Conservation (phyloP, 129 eudicot species). For the Flaveria brownii region DNA sequence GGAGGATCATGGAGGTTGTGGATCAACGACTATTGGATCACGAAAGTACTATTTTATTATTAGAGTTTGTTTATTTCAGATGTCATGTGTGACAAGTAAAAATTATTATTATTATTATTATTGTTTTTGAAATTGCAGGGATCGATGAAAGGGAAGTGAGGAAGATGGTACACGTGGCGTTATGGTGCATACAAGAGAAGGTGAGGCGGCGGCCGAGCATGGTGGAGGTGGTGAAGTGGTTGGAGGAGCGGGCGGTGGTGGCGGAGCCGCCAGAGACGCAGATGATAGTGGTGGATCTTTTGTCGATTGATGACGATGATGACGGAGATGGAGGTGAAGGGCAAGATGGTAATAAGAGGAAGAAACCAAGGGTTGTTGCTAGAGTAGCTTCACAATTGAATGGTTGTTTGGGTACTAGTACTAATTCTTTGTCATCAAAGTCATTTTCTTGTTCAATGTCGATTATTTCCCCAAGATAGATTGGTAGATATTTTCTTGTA, state of each 20-base stretch:
- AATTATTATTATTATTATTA: too few relatives aligned
- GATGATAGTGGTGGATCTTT: constrained; percentile 66
- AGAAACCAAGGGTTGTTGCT: constrained; percentile 39
- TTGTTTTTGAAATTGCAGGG: not conserved
- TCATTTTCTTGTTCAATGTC: constrained; percentile 57
- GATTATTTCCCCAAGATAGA: constrained; percentile 56
- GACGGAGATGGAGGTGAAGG: constrained; percentile 32
- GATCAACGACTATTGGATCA: constrained; percentile 59
- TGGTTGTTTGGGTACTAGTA: constrained; percentile 14
- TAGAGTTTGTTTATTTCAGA: too few relatives aligned
- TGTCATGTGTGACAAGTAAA: too few relatives aligned
- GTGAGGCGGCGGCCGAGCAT: constrained; percentile 74
- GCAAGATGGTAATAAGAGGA: constrained; percentile 35
- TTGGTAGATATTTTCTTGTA: not conserved
- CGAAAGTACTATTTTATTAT: constrained; percentile 5
- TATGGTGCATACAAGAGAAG: constrained; percentile 92
- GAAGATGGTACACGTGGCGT: constrained; percentile 58
- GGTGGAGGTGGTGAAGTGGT: constrained; percentile 74
- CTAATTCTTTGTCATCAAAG: constrained; percentile 30
- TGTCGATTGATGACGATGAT: constrained; percentile 46
- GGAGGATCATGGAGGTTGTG: constrained; percentile 67
- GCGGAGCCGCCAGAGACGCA: constrained; percentile 81
- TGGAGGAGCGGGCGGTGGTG: constrained; percentile 62
- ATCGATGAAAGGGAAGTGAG: constrained; percentile 55
- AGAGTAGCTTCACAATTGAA: constrained; percentile 34